phyloP scores from a whole-genome alignment of 2,329 filamentous ascomycete genomes.

The Fusarium verticillioides region DNA sequence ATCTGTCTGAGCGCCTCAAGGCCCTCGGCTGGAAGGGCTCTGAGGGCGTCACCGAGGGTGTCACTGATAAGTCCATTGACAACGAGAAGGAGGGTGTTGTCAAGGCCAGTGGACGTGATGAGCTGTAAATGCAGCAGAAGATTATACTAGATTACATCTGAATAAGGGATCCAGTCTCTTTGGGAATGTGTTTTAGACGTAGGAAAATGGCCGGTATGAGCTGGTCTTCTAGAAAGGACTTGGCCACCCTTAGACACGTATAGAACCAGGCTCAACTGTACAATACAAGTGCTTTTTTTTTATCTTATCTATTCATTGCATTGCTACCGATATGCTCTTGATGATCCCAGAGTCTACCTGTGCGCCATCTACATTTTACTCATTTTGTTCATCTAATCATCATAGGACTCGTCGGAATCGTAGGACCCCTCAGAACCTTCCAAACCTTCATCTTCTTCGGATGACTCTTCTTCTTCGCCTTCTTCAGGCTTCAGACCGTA shows the following conservation, averaged over 20 bases:
- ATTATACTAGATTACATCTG: slow-evolving; percentile 10
- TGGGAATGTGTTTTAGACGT: not conserved
- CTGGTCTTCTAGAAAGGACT: slow-evolving; percentile 18
- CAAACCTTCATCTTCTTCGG: slow-evolving; percentile 57
- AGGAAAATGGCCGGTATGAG: slow-evolving; percentile 13
- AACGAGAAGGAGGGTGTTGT: slow-evolving; percentile 58
- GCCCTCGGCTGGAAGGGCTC: slow-evolving; percentile 87
- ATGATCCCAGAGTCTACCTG: slow-evolving; percentile 23
- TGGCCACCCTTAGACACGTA: slow-evolving; percentile 7
- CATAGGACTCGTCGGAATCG: slow-evolving; percentile 42
- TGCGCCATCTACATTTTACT: slow-evolving; percentile 9
- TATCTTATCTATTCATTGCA: slow-evolving; percentile 29
- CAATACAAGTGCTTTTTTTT: slow-evolving; percentile 29
- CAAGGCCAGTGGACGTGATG: slow-evolving; percentile 80
- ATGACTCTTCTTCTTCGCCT: slow-evolving; percentile 64
- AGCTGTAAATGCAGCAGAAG: slow-evolving; percentile 61
- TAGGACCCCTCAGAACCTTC: slow-evolving; percentile 47
- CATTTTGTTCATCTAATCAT: slow-evolving; percentile 36
- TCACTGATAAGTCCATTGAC: slow-evolving; percentile 52
- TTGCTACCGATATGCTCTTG: slow-evolving; percentile 35
- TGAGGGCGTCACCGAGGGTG: slow-evolving; percentile 55
- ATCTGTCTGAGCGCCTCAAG: slow-evolving; percentile 90
- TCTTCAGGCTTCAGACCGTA: slow-evolving; percentile 82
- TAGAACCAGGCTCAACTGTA: slow-evolving; percentile 38
- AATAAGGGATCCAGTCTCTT: not conserved